These are phyloP conservation scores for Rhododendron kiyosumense DNA, from an alignment of 148 eudicot genomes.

Conservation along the genomic window DNA sequence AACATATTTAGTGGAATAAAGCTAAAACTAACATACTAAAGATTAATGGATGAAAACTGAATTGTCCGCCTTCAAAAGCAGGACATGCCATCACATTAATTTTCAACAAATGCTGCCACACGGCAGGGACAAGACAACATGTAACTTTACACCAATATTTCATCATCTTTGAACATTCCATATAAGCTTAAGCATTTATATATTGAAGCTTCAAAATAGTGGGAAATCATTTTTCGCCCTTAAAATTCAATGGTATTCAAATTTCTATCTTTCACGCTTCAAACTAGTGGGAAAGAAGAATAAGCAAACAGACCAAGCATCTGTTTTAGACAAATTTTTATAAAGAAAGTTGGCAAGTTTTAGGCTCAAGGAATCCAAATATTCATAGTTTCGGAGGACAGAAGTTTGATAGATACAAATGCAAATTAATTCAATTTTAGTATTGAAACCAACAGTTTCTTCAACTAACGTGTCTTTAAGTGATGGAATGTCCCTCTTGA, in stretches of 20 bases:
- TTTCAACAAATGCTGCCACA: no score
- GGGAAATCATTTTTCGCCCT: neutral
- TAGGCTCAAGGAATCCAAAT: neutral
- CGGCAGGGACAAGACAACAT: neutral
- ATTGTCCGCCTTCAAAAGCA: no score
- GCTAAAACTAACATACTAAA: no score
- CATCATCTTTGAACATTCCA: neutral
- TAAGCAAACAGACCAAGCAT: neutral
- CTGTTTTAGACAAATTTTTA: neutral
- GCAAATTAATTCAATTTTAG: neutral
- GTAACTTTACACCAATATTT: neutral
- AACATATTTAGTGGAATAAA: no score
- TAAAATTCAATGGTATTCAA: no score
- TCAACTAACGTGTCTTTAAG: neutral
- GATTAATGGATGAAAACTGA: no score
- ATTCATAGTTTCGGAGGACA: neutral
- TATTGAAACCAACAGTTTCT: neutral
- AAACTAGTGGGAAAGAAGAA: neutral
- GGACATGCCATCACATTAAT: no score
- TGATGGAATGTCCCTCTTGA: neutral
- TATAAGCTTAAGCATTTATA: neutral
- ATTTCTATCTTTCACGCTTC: no score
- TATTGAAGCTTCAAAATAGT: neutral
- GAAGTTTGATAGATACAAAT: neutral
- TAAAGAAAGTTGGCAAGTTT: neutral